Base-by-base conservation (phyloP, 2,329 filamentous ascomycete genomes). In the Zopfia rhizophila region DNA sequence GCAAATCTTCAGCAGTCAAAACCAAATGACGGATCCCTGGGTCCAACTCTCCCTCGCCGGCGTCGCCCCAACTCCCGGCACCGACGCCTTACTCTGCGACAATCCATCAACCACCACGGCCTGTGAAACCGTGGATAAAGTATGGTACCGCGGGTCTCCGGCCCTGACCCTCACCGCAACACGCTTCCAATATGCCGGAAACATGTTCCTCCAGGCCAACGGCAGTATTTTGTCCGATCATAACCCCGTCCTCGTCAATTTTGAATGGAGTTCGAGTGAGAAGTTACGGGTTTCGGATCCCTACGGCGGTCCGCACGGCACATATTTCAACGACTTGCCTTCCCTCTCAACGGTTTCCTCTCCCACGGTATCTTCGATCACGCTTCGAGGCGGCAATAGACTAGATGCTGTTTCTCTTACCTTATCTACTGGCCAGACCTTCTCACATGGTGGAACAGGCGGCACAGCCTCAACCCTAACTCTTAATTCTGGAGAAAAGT, bases 51-150 rank as follows among this genome's bases (percentile, higher is more conserved):
- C 80, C 18, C 55, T 47, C 7, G 51, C 51, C 17, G 60, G 59
- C 5, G 48, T 50, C 0, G 40, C 53, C 3, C 67, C 67, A 6
- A 43, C 48, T 10, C 35, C 39, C 8, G 68, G 69, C 41, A 52
- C 54, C 8, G 51, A 42, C 3, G 66, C 66, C 37, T 50, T 70
- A 3, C 43, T 82, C 12, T 89, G 86, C 68, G 68, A 68, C n/a
- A 86, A 85, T 56, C 85, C 85, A 21, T 72, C 73, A 0, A 76
- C 69, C 33, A 76, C 76, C 59, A 65, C 53, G 3, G 64, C 68
- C 4, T 89, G 86, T 67, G 86, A 89, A 71, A 83, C 80, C 3
- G 83, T 88, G 25, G 86, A 88, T 69, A 89, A 88, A 70, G 73
- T 86, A 33, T 80, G 86, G 56, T 87, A 83, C 71, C 79, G 83